phyloP scores from a whole-genome alignment of 2,329 filamentous ascomycete species.

The Blastomyces gilchristii region DNA sequence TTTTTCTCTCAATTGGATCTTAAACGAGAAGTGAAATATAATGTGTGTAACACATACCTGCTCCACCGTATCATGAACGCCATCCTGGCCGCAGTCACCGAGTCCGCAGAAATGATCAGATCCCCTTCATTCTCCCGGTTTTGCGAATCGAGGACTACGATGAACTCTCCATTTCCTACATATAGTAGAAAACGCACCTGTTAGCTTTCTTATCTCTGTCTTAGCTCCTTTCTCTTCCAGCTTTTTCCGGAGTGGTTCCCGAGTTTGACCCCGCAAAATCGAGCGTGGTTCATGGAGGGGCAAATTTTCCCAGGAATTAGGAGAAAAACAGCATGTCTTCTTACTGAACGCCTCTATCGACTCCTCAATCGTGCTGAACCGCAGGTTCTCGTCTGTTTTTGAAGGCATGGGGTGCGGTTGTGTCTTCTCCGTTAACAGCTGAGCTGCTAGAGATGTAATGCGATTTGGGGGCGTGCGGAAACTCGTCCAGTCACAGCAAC shows the following conservation, averaged over 20 bases:
- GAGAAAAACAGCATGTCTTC: constrained; percentile 13
- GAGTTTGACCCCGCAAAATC: not conserved
- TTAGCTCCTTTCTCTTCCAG: not conserved
- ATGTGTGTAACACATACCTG: constrained; percentile 32
- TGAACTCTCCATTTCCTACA: constrained; percentile 71
- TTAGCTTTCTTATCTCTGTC: constrained; percentile 14
- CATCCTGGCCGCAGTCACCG: constrained; percentile 80
- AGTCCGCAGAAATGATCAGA: constrained; percentile 82
- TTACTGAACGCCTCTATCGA: constrained; percentile 34
- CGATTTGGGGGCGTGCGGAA: not conserved
- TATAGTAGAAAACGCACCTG: constrained; percentile 7
- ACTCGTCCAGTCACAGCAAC: not conserved
- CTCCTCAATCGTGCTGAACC: constrained; percentile 35
- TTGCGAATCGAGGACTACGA: constrained; percentile 87
- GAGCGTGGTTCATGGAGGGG: not conserved
- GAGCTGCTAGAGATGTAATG: not conserved
- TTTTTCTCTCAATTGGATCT: not conserved
- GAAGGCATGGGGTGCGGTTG: constrained; percentile 24
- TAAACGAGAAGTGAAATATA: not conserved
- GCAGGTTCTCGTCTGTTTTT: constrained; percentile 24
- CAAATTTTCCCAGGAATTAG: not conserved
- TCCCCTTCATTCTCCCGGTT: constrained; percentile 96
- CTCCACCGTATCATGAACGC: constrained; percentile 91
- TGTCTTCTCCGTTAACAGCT: not conserved
- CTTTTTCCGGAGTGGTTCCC: not conserved